Percentiles rank a stretch among this genome's conserved stretches.
These are phyloP conservation scores for Parmelia sp. DNA, from an alignment of 495 filamentous ascomycete species.

Conservation along the genomic window DNA sequence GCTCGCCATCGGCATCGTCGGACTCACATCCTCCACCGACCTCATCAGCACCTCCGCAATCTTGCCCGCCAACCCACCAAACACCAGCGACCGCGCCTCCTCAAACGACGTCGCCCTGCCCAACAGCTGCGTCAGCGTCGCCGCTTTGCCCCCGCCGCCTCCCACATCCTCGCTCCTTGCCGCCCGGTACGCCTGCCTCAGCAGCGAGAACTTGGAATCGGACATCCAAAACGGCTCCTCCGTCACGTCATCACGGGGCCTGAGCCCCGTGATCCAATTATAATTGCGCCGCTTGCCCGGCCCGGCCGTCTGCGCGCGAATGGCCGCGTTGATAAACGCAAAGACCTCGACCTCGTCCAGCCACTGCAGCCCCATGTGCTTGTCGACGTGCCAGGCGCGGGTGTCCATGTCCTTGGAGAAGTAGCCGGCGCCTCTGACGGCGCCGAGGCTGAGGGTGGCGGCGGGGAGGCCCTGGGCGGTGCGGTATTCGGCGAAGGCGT, in stretches of 20 bases:
- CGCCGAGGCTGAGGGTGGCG: conserved; percentile 13
- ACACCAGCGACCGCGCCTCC: conserved; percentile 13
- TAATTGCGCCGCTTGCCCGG: not conserved
- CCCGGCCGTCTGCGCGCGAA: not conserved
- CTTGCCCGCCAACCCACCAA: conserved; percentile 4
- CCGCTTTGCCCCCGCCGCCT: not conserved
- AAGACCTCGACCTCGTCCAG: not conserved
- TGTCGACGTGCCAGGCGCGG: not conserved
- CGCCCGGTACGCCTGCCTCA: not conserved
- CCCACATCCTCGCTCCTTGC: not conserved
- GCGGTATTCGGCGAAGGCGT: conserved; percentile 22
- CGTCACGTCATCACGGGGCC: not conserved
- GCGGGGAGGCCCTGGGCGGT: conserved; percentile 20
- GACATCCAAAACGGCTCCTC: not conserved
- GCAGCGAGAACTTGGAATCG: not conserved
- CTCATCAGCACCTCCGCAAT: conserved; percentile 11
- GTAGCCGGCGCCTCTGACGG: not conserved
- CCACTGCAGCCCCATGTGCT: not conserved
- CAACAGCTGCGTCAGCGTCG: not conserved
- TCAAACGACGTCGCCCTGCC: conserved; percentile 34
- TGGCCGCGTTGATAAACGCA: not conserved
- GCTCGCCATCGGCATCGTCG: conserved; percentile 21
- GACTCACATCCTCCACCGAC: conserved; percentile 31
- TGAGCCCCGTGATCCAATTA: not conserved
- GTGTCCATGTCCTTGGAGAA: not conserved